A percentile compares a stretch with the other conserved stretches of the same genome.
phyloP scores from a whole-genome alignment of 2,329 filamentous ascomycete species.

The Didymella pinodella region DNA sequence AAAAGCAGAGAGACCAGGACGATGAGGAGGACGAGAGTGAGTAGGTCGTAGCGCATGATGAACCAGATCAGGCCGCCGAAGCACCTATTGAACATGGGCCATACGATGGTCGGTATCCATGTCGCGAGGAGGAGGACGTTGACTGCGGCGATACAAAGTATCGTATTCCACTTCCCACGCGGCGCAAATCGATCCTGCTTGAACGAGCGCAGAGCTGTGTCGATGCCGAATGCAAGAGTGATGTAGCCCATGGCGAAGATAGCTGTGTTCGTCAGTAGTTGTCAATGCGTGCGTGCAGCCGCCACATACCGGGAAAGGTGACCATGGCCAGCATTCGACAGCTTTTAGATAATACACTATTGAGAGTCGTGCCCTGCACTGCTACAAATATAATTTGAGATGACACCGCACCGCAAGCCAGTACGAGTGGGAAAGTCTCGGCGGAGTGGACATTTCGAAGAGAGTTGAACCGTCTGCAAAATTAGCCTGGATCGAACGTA shows the following conservation, averaged over 20 bases:
- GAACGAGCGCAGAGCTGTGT: constrained; percentile 66
- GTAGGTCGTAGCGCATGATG: constrained; percentile 66
- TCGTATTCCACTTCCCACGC: constrained; percentile 67
- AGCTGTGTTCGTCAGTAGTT: constrained; percentile 54
- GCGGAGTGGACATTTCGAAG: constrained; percentile 51
- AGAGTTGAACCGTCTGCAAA: constrained; percentile 44
- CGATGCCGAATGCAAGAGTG: constrained; percentile 70
- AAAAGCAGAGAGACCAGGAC: constrained; percentile 61
- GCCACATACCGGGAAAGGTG: constrained; percentile 50
- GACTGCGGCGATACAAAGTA: constrained; percentile 63
- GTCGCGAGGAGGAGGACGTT: constrained; percentile 62
- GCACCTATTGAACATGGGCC: constrained; percentile 66
- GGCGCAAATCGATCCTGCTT: constrained; percentile 64
- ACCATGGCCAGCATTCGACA: constrained; percentile 49
- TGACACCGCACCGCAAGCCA: constrained; percentile 49
- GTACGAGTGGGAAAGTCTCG: constrained; percentile 52
- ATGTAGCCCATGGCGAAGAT: constrained; percentile 72
- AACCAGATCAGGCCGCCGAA: constrained; percentile 75
- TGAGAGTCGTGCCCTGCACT: constrained; percentile 50
- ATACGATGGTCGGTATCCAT: constrained; percentile 66
- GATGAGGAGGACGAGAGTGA: constrained; percentile 64
- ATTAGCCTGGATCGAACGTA: constrained; percentile 21
- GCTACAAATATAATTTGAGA: constrained; percentile 51
- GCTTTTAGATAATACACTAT: constrained; percentile 47
- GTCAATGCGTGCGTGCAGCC: background rate